phyloP scores from a whole-genome alignment of 306 rosid species.

The Prosopis cineraria region DNA sequence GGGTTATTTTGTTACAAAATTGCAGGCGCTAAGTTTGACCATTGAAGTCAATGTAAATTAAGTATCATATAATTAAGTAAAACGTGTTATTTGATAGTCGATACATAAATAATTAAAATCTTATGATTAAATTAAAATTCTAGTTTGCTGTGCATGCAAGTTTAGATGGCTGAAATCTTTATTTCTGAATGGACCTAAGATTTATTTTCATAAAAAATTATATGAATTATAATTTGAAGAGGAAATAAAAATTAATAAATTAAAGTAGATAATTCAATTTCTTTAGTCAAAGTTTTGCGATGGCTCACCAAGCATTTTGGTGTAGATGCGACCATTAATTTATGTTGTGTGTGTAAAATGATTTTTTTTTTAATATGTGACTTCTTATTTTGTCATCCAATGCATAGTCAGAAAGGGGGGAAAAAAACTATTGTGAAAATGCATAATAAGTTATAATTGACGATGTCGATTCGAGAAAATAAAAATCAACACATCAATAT shows the following conservation, averaged over 20 bases:
- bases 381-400: too few relatives aligned
- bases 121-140: neutral
- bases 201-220: neutral
- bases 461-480: too few relatives aligned
- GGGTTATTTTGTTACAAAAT: too few relatives aligned
- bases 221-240: neutral
- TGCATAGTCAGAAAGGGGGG: too few relatives aligned
- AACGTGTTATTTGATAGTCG: too few relatives aligned
- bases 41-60: neutral
- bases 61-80: too few relatives aligned
- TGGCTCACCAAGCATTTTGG: neutral
- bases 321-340: neutral
- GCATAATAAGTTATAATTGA: too few relatives aligned
- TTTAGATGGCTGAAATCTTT: neutral
- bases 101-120: too few relatives aligned
- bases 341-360: too few relatives aligned
- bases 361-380: too few relatives aligned
- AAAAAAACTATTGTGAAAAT: too few relatives aligned
- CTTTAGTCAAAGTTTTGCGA: neutral
- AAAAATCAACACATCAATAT: too few relatives aligned
- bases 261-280: neutral
- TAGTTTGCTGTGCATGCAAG: neutral
- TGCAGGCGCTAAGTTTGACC: neutral
- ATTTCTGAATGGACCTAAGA: neutral
- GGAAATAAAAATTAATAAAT: neutral